phyloP scores from a whole-genome alignment of 2,329 filamentous ascomycete species.

The Tetracladium maxilliforme region DNA sequence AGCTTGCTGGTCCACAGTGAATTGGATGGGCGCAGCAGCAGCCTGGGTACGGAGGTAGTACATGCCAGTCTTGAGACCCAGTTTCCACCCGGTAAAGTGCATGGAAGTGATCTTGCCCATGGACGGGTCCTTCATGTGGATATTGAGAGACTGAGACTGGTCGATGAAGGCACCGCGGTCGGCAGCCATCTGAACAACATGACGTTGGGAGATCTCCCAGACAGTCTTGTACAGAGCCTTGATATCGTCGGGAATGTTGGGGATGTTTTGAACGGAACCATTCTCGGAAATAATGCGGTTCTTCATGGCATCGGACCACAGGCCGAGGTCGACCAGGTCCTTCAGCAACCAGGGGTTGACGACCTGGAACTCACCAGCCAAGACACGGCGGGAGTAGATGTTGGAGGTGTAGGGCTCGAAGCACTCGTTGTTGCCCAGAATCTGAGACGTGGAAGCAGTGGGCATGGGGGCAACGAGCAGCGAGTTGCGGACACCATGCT shows the following conservation, averaged over 20 bases:
- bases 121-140: slow-evolving; percentile 97
- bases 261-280: slow-evolving; percentile 91
- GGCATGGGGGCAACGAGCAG: slow-evolving; percentile 94
- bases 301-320: slow-evolving; percentile 99
- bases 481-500: slow-evolving; percentile 91
- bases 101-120: slow-evolving; percentile 99
- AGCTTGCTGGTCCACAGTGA: slow-evolving; percentile 95
- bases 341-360: slow-evolving; percentile 98
- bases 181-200: slow-evolving; percentile 92
- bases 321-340: slow-evolving; percentile 91
- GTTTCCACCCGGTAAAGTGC: slow-evolving; percentile 99
- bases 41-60: slow-evolving; percentile 99
- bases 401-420: slow-evolving; percentile 99
- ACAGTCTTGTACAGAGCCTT: slow-evolving; percentile 99
- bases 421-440: slow-evolving; percentile 98
- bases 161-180: slow-evolving; percentile 98
- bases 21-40: slow-evolving; percentile 91
- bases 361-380: slow-evolving; percentile 97
- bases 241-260: slow-evolving; percentile 90
- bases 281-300: slow-evolving; percentile 98
- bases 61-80: slow-evolving; percentile 99
- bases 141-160: slow-evolving; percentile 97
- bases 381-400: slow-evolving; percentile 96
- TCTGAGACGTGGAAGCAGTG: slow-evolving; percentile 92
- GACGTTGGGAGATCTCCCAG: slow-evolving; percentile 96